These are phyloP conservation scores for Myriosclerotinia duriaeana DNA, from an alignment of 2,329 filamentous ascomycete genomes.

Conservation along the genomic window DNA sequence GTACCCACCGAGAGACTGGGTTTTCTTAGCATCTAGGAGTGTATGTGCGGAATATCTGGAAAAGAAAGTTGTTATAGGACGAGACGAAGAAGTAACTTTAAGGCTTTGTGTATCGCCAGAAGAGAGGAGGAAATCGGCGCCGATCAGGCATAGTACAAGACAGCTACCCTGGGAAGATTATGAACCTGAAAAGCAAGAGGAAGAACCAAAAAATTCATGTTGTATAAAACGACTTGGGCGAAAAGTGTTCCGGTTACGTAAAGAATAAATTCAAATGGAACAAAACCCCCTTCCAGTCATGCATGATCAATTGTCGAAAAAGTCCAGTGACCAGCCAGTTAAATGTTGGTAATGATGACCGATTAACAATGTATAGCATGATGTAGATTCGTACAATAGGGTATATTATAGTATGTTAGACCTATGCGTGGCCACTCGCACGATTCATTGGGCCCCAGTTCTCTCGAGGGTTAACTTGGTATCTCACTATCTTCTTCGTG, in stretches of 20 bases:
- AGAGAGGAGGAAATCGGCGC: not conserved
- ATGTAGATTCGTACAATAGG: not conserved
- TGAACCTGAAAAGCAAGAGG: conserved; percentile 2
- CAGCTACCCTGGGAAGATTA: conserved; percentile 13
- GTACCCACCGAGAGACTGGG: not conserved
- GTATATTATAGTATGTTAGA: not conserved
- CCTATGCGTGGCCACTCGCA: conserved; percentile 33
- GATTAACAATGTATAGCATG: not conserved
- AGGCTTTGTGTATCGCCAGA: conserved; percentile 1
- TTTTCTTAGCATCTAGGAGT: conserved; percentile 10
- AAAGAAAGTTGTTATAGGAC: conserved; percentile 13
- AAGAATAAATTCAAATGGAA: not conserved
- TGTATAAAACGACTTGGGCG: conserved; percentile 6
- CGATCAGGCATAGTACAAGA: not conserved
- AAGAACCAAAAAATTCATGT: conserved; percentile 10
- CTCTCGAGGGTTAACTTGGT: conserved; percentile 84
- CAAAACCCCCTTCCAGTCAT: not conserved
- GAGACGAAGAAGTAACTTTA: conserved; percentile 1
- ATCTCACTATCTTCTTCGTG: conserved; percentile 72
- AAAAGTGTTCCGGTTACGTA: not conserved
- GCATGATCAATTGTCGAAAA: not conserved
- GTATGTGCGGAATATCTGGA: conserved; percentile 16
- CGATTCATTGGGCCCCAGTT: conserved; percentile 78
- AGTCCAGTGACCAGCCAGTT: not conserved
- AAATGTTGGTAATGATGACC: not conserved